Evolutionary conservation across 2,329 filamentous ascomycete genomes (phyloP).

Genomic region (Xylariaceae sp.): DNA sequence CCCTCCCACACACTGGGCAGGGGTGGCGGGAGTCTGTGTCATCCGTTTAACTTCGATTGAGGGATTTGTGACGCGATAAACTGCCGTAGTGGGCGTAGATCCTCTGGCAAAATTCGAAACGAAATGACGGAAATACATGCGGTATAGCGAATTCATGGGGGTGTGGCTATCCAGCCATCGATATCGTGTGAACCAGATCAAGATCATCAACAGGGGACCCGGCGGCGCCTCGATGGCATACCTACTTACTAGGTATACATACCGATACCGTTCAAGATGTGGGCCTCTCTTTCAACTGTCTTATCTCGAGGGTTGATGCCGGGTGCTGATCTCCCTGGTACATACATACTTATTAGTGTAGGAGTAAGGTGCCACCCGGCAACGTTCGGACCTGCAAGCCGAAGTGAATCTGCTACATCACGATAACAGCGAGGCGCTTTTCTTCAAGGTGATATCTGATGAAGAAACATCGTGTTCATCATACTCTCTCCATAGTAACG

Average conservation of each 20-base stretch:
- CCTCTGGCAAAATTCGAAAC: neutral
- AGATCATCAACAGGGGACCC: constrained; percentile 1
- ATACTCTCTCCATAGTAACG: neutral
- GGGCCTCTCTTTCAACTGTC: neutral
- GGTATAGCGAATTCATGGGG: neutral
- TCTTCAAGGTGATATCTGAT: neutral
- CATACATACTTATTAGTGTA: neutral
- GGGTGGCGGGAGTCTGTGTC: neutral
- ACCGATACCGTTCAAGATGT: neutral
- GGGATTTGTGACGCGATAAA: neutral
- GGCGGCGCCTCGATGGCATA: constrained; percentile 1
- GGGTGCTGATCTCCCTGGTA: constrained; percentile 13
- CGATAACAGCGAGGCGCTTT: constrained; percentile 3
- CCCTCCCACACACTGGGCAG: neutral
- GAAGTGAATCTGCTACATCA: neutral
- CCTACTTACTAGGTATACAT: neutral
- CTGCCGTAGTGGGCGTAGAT: neutral
- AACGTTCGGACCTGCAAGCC: neutral
- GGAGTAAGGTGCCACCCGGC: constrained; percentile 1
- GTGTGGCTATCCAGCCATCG: constrained; percentile 10
- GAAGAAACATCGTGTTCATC: neutral
- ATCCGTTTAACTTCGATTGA: neutral
- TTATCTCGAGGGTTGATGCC: neutral
- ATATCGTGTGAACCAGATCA: neutral
- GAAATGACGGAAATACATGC: neutral